These are phyloP conservation scores for Akebia trifoliata DNA, from an alignment of 164 flowering plant species.

Conservation along the genomic window DNA sequence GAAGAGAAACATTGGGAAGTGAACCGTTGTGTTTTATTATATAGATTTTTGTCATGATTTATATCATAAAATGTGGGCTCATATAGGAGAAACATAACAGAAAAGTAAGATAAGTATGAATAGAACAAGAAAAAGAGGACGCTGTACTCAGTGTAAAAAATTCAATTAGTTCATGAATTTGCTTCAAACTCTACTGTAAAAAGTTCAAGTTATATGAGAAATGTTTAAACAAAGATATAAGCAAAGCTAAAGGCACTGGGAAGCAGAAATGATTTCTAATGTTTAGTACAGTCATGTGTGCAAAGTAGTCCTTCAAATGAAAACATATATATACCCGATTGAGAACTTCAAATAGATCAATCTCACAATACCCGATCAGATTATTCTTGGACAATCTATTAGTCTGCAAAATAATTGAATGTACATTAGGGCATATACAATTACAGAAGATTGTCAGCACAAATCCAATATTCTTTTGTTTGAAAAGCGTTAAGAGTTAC, in stretches of 20 bases:
- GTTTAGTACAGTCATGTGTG: neutral
- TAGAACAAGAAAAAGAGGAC: no score
- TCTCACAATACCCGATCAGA: slow-evolving; percentile 80
- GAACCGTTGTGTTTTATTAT: no score
- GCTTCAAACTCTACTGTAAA: no score
- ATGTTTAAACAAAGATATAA: neutral
- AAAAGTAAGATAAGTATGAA: no score
- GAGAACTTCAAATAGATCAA: slow-evolving; percentile 66
- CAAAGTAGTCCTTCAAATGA: neutral
- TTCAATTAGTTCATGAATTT: no score
- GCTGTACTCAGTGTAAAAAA: no score
- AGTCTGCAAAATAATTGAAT: slow-evolving; percentile 53
- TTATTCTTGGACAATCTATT: slow-evolving; percentile 68
- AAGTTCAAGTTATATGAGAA: no score
- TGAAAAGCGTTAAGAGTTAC: no score
- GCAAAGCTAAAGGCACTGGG: neutral
- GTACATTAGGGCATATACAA: neutral
- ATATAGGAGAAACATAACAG: no score
- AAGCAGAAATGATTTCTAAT: neutral
- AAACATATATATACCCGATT: slow-evolving; percentile 40
- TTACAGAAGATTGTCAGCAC: neutral
- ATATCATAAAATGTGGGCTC: no score
- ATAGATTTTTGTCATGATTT: no score
- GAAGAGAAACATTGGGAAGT: no score
- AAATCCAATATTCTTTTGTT: neutral